Evolutionary conservation across 495 filamentous ascomycete species (phyloP).

Genomic region (Penicillium roqueforti): DNA sequence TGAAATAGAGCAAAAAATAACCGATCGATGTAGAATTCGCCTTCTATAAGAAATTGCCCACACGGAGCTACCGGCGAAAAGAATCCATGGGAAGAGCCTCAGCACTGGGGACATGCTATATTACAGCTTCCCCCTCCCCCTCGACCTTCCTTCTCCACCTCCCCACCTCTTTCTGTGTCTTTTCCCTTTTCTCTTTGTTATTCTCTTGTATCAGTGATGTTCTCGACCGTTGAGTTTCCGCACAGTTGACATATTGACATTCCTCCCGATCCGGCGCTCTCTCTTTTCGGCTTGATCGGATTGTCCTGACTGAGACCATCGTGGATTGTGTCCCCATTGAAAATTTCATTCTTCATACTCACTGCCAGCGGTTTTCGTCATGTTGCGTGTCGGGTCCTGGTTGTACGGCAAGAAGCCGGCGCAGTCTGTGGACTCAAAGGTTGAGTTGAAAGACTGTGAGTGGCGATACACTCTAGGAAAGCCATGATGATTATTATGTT

Average conservation of each 20-base stretch:
- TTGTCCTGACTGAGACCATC: slow-evolving; percentile 9
- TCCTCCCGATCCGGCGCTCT: slow-evolving; percentile 30
- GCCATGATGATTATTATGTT: background rate
- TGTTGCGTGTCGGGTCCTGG: slow-evolving; percentile 53
- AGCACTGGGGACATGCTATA: slow-evolving; percentile 1
- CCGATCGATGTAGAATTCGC: background rate
- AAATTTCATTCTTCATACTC: slow-evolving; percentile 1
- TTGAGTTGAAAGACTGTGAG: slow-evolving; percentile 58
- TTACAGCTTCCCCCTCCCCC: slow-evolving; percentile 20
- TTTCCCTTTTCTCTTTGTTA: background rate
- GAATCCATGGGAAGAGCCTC: slow-evolving; percentile 13
- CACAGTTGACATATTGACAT: slow-evolving; percentile 29
- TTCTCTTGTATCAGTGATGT: slow-evolving; percentile 17
- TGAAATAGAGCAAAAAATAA: background rate
- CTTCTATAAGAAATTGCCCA: background rate
- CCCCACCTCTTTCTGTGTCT: background rate
- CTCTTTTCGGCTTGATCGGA: slow-evolving; percentile 10
- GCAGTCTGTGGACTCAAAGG: slow-evolving; percentile 54
- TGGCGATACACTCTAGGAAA: slow-evolving; percentile 5
- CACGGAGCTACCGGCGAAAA: slow-evolving; percentile 12
- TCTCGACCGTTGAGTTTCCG: slow-evolving; percentile 10
- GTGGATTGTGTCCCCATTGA: background rate
- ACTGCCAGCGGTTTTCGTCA: slow-evolving; percentile 15
- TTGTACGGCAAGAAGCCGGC: slow-evolving; percentile 52
- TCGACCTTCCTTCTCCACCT: background rate